These are phyloP conservation scores for Aegilops tauschii DNA, from an alignment of 176 grass and related monocot genomes.

Conservation along the genomic window DNA sequence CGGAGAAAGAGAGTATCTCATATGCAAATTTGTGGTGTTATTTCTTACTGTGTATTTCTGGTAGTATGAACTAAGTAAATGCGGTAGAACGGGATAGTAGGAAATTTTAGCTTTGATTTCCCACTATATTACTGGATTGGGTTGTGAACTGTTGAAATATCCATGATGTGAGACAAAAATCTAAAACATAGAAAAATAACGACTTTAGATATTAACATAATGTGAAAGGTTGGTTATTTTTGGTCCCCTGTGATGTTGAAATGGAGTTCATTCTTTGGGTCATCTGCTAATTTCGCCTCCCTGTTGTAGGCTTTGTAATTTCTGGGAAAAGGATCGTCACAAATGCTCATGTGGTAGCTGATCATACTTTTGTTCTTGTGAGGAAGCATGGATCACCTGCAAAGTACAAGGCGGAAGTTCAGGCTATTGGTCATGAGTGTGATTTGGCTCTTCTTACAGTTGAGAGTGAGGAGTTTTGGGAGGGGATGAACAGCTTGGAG, in stretches of 20 bases:
- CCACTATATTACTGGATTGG: background rate
- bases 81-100: background rate
- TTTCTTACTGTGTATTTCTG: background rate
- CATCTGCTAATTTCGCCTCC: slow-evolving; percentile 14
- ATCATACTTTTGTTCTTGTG: slow-evolving; percentile 96
- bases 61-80: background rate
- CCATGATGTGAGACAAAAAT: background rate
- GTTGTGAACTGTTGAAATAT: background rate
- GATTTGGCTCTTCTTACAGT: slow-evolving; percentile 87
- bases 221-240: background rate
- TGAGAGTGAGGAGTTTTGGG: slow-evolving; percentile 92
- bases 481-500: slow-evolving; percentile 85
- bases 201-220: background rate
- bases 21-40: background rate
- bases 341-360: slow-evolving; percentile 94
- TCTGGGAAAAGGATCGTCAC: slow-evolving; percentile 69
- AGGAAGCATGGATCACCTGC: slow-evolving; percentile 95
- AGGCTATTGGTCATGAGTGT: slow-evolving; percentile 91
- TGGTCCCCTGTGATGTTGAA: background rate
- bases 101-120: background rate
- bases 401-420: slow-evolving; percentile 91
- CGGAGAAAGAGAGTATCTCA: background rate
- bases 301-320: slow-evolving; percentile 83
- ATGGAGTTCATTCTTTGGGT: background rate
- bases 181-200: background rate